Evolutionary conservation across 495 filamentous ascomycete genomes (phyloP).

Genomic region (Aspergillus haitiensis): DNA sequence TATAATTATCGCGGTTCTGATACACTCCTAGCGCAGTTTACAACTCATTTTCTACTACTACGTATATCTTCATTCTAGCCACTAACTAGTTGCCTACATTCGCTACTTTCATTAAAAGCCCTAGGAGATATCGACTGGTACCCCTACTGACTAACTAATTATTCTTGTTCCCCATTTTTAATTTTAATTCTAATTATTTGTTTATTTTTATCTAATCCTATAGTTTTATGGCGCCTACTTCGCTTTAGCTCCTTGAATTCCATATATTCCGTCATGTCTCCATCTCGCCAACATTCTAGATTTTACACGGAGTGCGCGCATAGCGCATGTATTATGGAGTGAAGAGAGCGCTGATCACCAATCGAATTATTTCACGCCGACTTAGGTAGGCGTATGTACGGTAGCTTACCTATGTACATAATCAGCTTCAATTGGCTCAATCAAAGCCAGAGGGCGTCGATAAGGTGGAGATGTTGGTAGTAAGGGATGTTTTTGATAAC

Average conservation of each 20-base stretch:
- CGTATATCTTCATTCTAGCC: neutral
- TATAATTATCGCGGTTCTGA: no score
- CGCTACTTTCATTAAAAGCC: neutral
- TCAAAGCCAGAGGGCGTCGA: neutral
- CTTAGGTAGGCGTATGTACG: neutral
- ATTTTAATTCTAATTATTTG: neutral
- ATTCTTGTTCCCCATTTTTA: no score
- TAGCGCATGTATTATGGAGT: constrained; percentile 6
- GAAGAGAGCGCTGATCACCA: neutral
- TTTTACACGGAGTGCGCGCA: constrained; percentile 4
- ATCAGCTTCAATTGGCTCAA: neutral
- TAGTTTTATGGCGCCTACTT: constrained; percentile 3
- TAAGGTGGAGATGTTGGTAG: no score
- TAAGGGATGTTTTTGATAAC: no score
- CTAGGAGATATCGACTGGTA: no score
- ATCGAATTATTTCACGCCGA: no score
- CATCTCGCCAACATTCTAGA: neutral
- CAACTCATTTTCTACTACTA: no score
- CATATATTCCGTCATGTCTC: neutral
- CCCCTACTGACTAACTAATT: no score
- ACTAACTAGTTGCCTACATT: constrained; percentile 1
- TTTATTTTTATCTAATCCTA: neutral
- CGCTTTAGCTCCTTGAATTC: neutral
- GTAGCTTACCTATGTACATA: neutral
- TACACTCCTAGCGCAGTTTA: no score